Conservation (phyloP, 768 basidiomycete genomes). For the Floccularia luteovirens region DNA sequence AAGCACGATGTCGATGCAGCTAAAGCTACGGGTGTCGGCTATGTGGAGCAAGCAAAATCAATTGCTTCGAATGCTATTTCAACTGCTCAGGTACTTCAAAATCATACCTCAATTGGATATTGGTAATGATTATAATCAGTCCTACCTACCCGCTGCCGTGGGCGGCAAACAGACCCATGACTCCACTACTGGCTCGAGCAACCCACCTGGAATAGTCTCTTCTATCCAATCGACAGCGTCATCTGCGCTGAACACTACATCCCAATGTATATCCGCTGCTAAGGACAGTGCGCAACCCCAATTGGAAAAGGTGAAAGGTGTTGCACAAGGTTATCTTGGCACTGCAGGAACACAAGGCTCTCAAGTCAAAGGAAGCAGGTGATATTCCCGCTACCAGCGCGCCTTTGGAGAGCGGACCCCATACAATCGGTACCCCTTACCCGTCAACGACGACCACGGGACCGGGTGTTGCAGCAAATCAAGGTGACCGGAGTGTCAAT, state of each 20-base stretch:
- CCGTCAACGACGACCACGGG: conserved; percentile 14
- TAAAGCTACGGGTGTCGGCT: conserved; percentile 35
- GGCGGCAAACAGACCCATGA: conserved; percentile 13
- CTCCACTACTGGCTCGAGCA: conserved; percentile 6
- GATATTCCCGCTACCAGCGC: conserved; percentile 29
- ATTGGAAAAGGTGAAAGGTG: conserved; percentile 28
- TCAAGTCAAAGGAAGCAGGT: conserved; percentile 12
- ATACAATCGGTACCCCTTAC: conserved; percentile 23
- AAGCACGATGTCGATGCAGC: conserved; percentile 38
- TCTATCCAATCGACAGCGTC: conserved; percentile 24
- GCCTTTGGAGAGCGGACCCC: conserved; percentile 29
- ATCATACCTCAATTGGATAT: not conserved
- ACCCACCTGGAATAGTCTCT: conserved; percentile 15
- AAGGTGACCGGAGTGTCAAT: not conserved
- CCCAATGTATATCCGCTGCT: conserved; percentile 18
- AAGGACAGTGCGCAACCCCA: conserved; percentile 29
- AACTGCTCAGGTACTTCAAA: conserved; percentile 25
- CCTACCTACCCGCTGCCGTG: conserved; percentile 18
- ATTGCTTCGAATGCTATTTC: conserved; percentile 33
- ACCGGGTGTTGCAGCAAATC: conserved; percentile 15
- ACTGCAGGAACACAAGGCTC: conserved; percentile 11
- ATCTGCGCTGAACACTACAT: conserved; percentile 20
- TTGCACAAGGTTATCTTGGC: conserved; percentile 20
- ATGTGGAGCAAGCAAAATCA: conserved; percentile 48
- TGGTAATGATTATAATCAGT: conserved; percentile 7